These are phyloP conservation scores for Porcisia hertigi DNA, from an alignment of 208 protist genomes.

Conservation along the genomic window DNA sequence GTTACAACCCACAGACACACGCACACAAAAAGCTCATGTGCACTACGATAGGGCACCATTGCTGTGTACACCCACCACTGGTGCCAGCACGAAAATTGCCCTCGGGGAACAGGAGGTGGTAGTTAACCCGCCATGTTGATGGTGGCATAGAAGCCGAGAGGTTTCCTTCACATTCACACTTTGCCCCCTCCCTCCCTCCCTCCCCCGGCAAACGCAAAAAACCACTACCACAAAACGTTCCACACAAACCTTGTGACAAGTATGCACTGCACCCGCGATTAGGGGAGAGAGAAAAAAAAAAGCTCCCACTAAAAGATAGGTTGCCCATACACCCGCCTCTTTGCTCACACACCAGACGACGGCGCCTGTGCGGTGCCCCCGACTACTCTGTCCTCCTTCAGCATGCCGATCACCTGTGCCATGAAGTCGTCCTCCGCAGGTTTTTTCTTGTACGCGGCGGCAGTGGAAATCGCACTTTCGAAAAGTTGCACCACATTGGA, in stretches of 20 bases:
- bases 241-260: not conserved
- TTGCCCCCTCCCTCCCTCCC: too few species aligned
- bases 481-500: constrained; percentile 95
- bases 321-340: not conserved
- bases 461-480: constrained; percentile 76
- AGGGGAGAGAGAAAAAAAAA: not conserved
- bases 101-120: too few species aligned
- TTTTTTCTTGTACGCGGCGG: constrained; percentile 86
- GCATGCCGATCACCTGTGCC: constrained; percentile 77
- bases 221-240: too few species aligned
- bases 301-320: not conserved
- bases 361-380: not conserved
- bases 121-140: too few species aligned
- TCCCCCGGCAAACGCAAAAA: too few species aligned
- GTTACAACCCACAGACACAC: not conserved
- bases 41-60: not conserved
- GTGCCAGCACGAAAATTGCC: not conserved
- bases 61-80: not conserved
- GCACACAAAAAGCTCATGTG: not conserved
- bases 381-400: constrained; percentile 50
- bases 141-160: too few species aligned
- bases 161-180: too few species aligned
- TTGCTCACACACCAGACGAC: not conserved
- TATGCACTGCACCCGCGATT: too few species aligned
- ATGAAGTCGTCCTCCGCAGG: constrained; percentile 88